Conservation (phyloP, 192 early-diverging fungal species). For the Coemansia sp. region DNA sequence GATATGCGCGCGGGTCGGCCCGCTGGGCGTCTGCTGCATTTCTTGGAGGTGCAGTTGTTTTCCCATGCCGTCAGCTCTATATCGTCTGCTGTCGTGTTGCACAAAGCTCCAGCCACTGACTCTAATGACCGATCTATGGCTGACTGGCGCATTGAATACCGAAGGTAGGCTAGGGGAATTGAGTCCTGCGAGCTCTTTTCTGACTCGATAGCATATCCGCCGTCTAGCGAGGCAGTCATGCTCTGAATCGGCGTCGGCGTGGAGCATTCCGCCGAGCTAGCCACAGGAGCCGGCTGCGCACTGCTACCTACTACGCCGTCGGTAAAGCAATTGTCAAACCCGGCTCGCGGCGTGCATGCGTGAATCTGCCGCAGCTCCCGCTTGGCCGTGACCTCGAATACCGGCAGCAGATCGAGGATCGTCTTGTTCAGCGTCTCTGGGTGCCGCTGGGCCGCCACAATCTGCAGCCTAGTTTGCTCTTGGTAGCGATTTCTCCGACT, state of each 20-base stretch:
- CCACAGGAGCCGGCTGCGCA: not conserved
- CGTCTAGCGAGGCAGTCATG: not conserved
- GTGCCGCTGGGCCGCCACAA: conserved; percentile 17
- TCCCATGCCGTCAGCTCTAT: conserved; percentile 13
- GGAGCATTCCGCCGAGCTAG: conserved; percentile 3
- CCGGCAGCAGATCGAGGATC: conserved; percentile 47
- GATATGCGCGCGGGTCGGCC: not conserved
- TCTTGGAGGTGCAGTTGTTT: not conserved
- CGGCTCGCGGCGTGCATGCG: conserved; percentile 12
- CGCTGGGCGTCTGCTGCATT: not conserved
- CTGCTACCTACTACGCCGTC: conserved; percentile 7
- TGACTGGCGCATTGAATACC: not conserved
- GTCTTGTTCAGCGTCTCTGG: conserved; percentile 52
- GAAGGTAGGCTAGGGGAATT: not conserved
- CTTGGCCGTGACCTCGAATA: conserved; percentile 50
- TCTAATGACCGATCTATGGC: not conserved
- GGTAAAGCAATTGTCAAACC: conserved; percentile 25
- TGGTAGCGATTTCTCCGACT: conserved; percentile 30
- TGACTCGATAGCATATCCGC: conserved; percentile 33
- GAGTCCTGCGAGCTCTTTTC: conserved; percentile 18
- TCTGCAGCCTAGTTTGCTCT: conserved; percentile 25
- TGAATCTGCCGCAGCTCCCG: conserved; percentile 35
- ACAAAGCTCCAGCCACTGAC: not conserved
- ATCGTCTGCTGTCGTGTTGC: conserved; percentile 4
- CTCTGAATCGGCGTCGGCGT: not conserved